Conservation (phyloP, 164 flowering plant species). For the Liriodendron chinense region DNA sequence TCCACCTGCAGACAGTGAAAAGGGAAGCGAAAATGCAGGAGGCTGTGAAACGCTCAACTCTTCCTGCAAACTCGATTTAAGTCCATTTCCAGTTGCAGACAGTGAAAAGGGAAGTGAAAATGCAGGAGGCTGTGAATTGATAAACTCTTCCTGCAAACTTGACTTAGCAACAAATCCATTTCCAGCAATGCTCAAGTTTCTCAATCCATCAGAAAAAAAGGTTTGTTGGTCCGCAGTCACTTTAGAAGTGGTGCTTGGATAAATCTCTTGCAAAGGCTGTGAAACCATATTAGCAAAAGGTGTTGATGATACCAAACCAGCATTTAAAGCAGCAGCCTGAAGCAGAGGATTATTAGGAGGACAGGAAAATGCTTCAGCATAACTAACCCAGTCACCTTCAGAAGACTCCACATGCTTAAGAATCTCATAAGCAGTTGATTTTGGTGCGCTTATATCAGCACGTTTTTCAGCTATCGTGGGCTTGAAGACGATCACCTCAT, state of each 20-base stretch:
- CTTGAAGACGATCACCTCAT: slow-evolving; percentile 87
- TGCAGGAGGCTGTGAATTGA: slow-evolving; percentile 27
- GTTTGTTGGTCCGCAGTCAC: slow-evolving; percentile 30
- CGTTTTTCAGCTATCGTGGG: slow-evolving; percentile 61
- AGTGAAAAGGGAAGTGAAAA: slow-evolving; percentile 38
- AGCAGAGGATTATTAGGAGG: slow-evolving; percentile 24
- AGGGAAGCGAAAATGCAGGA: background rate
- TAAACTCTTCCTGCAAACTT: slow-evolving; percentile 29
- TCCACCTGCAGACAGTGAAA: slow-evolving; percentile 20
- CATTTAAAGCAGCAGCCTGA: slow-evolving; percentile 21
- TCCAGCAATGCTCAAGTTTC: slow-evolving; percentile 45
- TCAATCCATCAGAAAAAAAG: slow-evolving; percentile 42
- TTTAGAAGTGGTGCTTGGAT: slow-evolving; percentile 28
- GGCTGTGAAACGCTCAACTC: slow-evolving; percentile 10
- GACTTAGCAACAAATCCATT: slow-evolving; percentile 38
- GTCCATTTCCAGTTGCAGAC: slow-evolving; percentile 11
- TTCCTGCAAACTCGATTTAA: background rate
- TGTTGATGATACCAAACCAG: slow-evolving; percentile 21
- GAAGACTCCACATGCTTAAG: slow-evolving; percentile 25
- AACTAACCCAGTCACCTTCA: slow-evolving; percentile 24
- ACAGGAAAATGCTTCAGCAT: slow-evolving; percentile 24
- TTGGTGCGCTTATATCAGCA: slow-evolving; percentile 26
- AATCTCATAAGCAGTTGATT: slow-evolving; percentile 26
- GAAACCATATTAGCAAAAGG: slow-evolving; percentile 28
- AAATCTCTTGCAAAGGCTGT: slow-evolving; percentile 36